Evolutionary conservation across 2,329 filamentous ascomycete species (phyloP), one percentile per base, ranked within the genome.

Genomic region (Rugonectria rugulosa): DNA sequence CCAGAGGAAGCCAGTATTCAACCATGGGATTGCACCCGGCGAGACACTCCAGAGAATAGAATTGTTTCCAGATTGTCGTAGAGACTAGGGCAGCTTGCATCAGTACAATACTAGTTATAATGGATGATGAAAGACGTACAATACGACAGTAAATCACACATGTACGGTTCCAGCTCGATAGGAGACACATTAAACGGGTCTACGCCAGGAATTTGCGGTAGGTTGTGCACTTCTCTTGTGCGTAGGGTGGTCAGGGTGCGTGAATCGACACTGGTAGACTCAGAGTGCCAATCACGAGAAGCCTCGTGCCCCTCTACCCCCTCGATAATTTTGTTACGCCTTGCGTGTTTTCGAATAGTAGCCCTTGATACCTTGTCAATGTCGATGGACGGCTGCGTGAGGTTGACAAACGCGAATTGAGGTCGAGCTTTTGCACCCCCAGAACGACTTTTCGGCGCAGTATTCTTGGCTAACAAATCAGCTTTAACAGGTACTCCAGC

Each of bases 1-100:
- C 42, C 17, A 45, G 27, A 45, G 42, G 42, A 19, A 45, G 27
- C 42, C 42, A 45, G 27, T 45, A 45, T 10, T 45, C 42, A 5
- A n/a, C n/a, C 4, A 45, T 20, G 7, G 42, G 42, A 34, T 45
- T 45, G 15, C 42, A 45, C 19, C 42, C 42, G 4, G 27, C 42
- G 12, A 45, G 32, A 4, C 4, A 10, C 17, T 45, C 42, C 10
- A 45, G 14, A 5, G 42, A 45, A 45, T 45, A 45, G 6, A 45
- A 20, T 6, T 23, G 14, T 34, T 21, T 45, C 42, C 24, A 45
- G n/a, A 23, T 17, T 8, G 24, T 32, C 5, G 42, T 32, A 15
- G 42, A 45, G 15, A 45, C 42, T 45, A 20, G 27, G 24, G 6
- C 6, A 6, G 19, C 4, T 20, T 8, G 12, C 12, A 24, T 31